Conservation (phyloP, 345 rosid species). For the sweet orange (Citrus sinensis) region DNA sequence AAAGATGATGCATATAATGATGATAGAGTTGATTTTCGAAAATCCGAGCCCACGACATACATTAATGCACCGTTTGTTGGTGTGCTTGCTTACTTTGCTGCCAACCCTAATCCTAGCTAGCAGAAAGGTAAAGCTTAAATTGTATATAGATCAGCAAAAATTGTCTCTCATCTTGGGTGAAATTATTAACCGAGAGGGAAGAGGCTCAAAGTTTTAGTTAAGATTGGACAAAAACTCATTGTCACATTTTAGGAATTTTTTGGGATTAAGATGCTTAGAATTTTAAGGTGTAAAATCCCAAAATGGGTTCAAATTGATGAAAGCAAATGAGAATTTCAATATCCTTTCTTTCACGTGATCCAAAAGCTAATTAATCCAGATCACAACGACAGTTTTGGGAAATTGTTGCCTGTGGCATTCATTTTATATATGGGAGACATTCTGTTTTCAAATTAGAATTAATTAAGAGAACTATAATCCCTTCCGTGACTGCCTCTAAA, state of each 20-base stretch:
- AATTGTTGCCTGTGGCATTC: too few relatives aligned
- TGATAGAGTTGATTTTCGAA: constrained; percentile 63
- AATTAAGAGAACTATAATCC: too few relatives aligned
- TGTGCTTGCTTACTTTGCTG: constrained; percentile 84
- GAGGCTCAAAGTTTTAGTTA: constrained; percentile 17
- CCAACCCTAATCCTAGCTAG: constrained; percentile 53
- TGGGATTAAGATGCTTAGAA: too few relatives aligned
- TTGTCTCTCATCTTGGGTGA: constrained; percentile 50
- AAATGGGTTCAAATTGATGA: neutral
- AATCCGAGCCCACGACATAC: constrained; percentile 91
- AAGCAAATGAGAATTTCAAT: neutral
- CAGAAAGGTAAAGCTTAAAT: neutral
- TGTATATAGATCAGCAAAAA: constrained; percentile 11
- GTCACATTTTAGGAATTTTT: neutral
- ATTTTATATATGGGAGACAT: too few relatives aligned
- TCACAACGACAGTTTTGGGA: too few relatives aligned
- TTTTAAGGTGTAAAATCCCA: neutral
- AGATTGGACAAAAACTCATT: constrained; percentile 14
- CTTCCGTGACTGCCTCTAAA: too few relatives aligned
- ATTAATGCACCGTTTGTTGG: constrained; percentile 98
- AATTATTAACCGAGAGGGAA: constrained; percentile 28
- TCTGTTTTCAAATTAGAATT: too few relatives aligned
- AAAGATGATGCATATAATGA: constrained; percentile 71
- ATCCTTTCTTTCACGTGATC: neutral
- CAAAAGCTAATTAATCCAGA: neutral